Conservation (phyloP, 2,329 filamentous ascomycete species). For the Ceratocystis destructans region DNA sequence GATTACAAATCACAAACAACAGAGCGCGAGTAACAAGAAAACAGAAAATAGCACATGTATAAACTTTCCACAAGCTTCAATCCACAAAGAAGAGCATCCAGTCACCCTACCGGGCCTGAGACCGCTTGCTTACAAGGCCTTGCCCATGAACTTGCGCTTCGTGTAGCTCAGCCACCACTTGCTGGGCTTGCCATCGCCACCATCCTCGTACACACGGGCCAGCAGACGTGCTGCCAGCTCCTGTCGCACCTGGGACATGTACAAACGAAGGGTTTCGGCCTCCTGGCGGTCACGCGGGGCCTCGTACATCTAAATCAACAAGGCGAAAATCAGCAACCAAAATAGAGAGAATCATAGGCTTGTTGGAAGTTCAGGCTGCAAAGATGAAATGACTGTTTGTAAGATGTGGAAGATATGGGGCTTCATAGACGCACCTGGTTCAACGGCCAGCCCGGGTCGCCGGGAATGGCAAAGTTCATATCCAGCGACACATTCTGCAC, state of each 20-base stretch:
- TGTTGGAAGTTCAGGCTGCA: not conserved
- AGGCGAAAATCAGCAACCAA: not conserved
- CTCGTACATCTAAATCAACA: slow-evolving; percentile 58
- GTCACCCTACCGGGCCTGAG: not conserved
- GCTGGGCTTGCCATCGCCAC: slow-evolving; percentile 52
- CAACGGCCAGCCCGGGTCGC: slow-evolving; percentile 80
- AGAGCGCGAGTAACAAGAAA: not conserved
- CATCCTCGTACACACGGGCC: slow-evolving; percentile 72
- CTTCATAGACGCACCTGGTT: slow-evolving; percentile 53
- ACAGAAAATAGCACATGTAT: slow-evolving; percentile 1
- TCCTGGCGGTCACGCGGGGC: slow-evolving; percentile 74
- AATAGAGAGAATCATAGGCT: too few relatives aligned
- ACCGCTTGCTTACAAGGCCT: slow-evolving; percentile 50
- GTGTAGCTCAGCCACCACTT: slow-evolving; percentile 99
- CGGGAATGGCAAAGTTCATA: slow-evolving; percentile 82
- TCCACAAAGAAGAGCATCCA: not conserved
- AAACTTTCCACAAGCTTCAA: not conserved
- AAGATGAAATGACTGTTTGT: not conserved
- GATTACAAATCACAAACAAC: not conserved
- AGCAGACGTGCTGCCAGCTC: slow-evolving; percentile 74
- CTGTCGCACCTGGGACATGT: slow-evolving; percentile 83
- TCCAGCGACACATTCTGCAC: slow-evolving; percentile 86
- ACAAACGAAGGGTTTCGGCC: slow-evolving; percentile 76
- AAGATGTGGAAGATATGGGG: not conserved
- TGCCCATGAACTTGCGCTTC: slow-evolving; percentile 99